Evolutionary conservation across 192 early-diverging fungal species (phyloP).

Genomic region (Coemansia sp.): DNA sequence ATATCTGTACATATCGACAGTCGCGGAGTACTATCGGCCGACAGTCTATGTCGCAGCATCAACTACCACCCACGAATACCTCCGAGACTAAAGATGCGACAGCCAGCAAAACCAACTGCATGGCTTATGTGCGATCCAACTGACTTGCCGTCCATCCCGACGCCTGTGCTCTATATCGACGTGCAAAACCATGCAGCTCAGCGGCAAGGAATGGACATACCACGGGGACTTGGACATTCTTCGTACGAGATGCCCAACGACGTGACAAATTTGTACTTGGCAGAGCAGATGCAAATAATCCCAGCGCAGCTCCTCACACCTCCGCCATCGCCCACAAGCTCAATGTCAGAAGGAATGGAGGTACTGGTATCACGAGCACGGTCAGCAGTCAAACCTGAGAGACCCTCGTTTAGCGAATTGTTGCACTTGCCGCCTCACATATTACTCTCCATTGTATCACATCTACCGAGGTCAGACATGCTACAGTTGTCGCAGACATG

Average conservation of each 20-base stretch:
- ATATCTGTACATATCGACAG: conserved; percentile 24
- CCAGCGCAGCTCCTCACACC: conserved; percentile 47
- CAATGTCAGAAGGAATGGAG: background rate
- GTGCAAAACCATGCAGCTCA: background rate
- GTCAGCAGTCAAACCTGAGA: background rate
- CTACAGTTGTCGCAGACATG: conserved; percentile 39
- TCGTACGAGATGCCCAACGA: background rate
- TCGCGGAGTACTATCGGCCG: conserved; percentile 23
- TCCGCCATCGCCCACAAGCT: conserved; percentile 29
- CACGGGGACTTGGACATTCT: background rate
- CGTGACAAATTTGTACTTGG: background rate
- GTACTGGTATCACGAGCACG: background rate
- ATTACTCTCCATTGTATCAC: conserved; percentile 32
- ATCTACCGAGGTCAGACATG: conserved; percentile 22
- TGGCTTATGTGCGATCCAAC: conserved; percentile 53
- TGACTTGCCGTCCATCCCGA: conserved; percentile 29
- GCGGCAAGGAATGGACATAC: background rate
- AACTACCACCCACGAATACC: background rate
- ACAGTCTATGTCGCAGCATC: background rate
- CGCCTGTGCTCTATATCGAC: background rate
- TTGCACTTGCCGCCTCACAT: conserved; percentile 40
- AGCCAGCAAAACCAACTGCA: background rate
- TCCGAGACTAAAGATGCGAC: background rate
- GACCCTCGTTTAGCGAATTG: conserved; percentile 1
- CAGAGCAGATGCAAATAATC: conserved; percentile 13